Conservation (phyloP, 2,329 filamentous ascomycete genomes). For the Microcyclosporella mali region DNA sequence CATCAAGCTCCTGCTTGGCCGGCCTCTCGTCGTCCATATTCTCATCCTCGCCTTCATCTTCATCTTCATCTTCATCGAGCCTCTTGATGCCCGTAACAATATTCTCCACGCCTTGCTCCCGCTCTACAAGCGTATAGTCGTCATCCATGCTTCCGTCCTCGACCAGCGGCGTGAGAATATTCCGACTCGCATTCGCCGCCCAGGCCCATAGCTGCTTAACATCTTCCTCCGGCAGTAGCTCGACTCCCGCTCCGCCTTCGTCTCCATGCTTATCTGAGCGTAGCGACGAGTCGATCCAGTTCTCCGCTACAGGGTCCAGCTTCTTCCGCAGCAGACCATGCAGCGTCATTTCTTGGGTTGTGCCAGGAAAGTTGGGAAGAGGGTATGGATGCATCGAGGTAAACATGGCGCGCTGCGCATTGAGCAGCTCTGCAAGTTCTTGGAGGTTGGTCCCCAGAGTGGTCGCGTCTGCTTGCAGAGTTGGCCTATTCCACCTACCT, state of each 20-base stretch:
- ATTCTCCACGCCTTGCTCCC: conserved; percentile 58
- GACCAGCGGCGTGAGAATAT: conserved; percentile 31
- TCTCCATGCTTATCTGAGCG: conserved; percentile 41
- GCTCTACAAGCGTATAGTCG: conserved; percentile 66
- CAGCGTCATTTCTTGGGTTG: conserved; percentile 57
- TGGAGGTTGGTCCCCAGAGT: conserved; percentile 53
- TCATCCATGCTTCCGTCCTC: conserved; percentile 35
- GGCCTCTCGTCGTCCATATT: conserved; percentile 28
- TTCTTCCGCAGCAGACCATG: conserved; percentile 73
- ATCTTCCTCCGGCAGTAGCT: conserved; percentile 41
- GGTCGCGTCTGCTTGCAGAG: conserved; percentile 25
- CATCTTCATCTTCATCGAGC: conserved; percentile 49
- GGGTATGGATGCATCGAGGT: conserved; percentile 67
- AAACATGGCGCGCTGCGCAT: conserved; percentile 61
- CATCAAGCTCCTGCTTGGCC: conserved; percentile 20
- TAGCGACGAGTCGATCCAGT: conserved; percentile 54
- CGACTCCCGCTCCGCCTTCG: conserved; percentile 33
- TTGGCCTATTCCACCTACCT: conserved; percentile 27
- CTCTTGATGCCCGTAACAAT: conserved; percentile 65
- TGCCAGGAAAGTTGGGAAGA: conserved; percentile 61
- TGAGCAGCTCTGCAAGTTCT: conserved; percentile 59
- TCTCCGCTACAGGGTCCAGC: conserved; percentile 69
- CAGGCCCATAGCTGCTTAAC: conserved; percentile 56
- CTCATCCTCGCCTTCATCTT: conserved; percentile 40
- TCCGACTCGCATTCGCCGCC: conserved; percentile 46